phyloP scores from a whole-genome alignment of 305 asterid genomes.

The Fraxinus albicans region DNA sequence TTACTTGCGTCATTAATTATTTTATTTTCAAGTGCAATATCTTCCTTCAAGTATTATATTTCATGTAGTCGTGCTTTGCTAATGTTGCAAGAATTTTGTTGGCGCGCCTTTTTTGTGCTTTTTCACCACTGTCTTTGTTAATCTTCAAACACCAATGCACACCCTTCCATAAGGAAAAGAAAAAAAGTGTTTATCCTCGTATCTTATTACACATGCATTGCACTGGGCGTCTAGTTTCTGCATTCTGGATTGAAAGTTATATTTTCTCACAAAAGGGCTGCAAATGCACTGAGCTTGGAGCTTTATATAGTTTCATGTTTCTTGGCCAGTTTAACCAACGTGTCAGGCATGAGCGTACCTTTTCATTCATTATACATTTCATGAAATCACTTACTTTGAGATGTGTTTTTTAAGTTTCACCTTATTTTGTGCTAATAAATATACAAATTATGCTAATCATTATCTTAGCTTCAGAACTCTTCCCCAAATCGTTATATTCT shows the following conservation, averaged over 20 bases:
- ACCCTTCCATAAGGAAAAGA: neutral
- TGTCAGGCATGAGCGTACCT: neutral
- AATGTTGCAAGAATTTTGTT: neutral
- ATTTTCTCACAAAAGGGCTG: neutral
- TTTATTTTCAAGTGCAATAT: neutral
- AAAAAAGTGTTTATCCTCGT: neutral
- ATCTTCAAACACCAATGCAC: neutral
- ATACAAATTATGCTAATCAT: neutral
- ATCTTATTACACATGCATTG: neutral
- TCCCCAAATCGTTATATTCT: neutral
- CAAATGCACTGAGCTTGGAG: neutral
- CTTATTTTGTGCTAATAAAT: neutral
- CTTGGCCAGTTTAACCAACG: neutral
- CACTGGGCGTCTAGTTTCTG: neutral
- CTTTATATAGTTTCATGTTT: neutral
- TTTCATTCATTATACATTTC: neutral
- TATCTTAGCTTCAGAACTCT: neutral
- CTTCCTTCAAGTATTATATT: neutral
- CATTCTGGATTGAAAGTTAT: neutral
- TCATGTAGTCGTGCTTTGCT: neutral
- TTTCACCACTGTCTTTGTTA: neutral
- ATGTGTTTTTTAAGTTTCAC: neutral
- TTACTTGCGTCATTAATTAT: neutral
- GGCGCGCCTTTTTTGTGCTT: neutral
- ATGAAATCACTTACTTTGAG: neutral